These are phyloP conservation scores for Fusarium globosum DNA, from an alignment of 2,329 filamentous ascomycete species.

Conservation along the genomic window DNA sequence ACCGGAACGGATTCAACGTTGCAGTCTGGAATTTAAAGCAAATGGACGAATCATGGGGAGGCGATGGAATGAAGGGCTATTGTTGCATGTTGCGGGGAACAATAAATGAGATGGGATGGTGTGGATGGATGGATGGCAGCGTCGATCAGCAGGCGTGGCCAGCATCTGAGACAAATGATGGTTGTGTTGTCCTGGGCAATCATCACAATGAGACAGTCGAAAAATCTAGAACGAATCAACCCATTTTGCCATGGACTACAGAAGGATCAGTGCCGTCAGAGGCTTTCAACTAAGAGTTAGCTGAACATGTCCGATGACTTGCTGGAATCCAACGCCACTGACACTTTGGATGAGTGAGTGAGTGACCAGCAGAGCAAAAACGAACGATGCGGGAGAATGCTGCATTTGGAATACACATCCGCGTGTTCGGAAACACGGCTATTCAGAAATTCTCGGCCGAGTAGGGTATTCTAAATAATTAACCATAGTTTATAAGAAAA, in stretches of 20 bases:
- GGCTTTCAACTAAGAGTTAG: background rate
- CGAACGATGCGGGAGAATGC: background rate
- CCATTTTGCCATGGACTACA: background rate
- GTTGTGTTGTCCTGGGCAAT: constrained; percentile 10
- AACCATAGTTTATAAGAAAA: background rate
- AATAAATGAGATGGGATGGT: background rate
- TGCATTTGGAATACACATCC: constrained; percentile 19
- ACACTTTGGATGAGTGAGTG: background rate
- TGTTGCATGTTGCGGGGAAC: constrained; percentile 22
- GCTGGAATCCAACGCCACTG: constrained; percentile 28
- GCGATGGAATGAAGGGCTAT: background rate
- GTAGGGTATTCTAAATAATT: background rate
- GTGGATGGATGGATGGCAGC: constrained; percentile 8
- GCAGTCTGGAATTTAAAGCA: background rate
- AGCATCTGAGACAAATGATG: constrained; percentile 16
- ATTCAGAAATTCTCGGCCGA: constrained; percentile 30
- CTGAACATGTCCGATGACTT: constrained; percentile 14
- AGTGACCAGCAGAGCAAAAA: background rate
- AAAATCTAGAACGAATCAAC: background rate
- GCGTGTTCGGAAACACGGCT: constrained; percentile 25
- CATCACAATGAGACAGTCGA: background rate
- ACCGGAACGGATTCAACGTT: constrained; percentile 27
- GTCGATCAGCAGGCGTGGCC: constrained; percentile 19
- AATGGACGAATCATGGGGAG: constrained; percentile 2
- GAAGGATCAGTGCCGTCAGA: background rate